These are phyloP conservation scores for Micractinium conductrix DNA, from an alignment of 139 green algal genomes.

Conservation along the genomic window DNA sequence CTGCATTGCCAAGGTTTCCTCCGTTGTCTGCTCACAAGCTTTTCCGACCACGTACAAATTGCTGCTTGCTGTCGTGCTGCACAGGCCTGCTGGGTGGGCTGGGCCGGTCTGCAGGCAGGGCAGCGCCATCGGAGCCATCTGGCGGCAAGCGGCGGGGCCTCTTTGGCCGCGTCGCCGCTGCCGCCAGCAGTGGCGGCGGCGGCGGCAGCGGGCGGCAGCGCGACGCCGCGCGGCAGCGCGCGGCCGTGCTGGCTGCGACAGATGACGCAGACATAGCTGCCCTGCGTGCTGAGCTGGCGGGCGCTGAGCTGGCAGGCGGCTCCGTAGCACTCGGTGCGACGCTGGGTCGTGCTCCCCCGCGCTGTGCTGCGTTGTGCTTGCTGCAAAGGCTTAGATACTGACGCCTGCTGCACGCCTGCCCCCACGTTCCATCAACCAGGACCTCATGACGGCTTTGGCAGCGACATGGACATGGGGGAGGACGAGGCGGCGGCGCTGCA, in stretches of 20 bases:
- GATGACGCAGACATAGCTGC: background rate
- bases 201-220: background rate
- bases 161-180: background rate
- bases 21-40: too few relatives aligned
- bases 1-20: too few relatives aligned
- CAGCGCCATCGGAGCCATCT: background rate
- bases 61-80: too few relatives aligned
- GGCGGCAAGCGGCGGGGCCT: background rate
- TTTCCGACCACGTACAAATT: too few relatives aligned
- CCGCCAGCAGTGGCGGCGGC: background rate
- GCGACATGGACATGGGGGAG: background rate
- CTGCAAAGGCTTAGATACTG: too few relatives aligned
- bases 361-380: too few relatives aligned
- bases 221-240: background rate
- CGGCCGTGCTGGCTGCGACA: background rate
- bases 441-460: too few relatives aligned
- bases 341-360: too few relatives aligned
- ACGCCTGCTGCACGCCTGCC: too few relatives aligned
- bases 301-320: background rate
- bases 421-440: too few relatives aligned
- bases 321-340: too few relatives aligned
- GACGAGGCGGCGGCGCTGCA: background rate
- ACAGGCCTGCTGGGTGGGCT: background rate
- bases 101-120: background rate
- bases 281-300: conserved; percentile 1